These are phyloP conservation scores for Kluyveromyces sp. DNA, from an alignment of 1,139 yeast genomes.

Conservation along the genomic window DNA sequence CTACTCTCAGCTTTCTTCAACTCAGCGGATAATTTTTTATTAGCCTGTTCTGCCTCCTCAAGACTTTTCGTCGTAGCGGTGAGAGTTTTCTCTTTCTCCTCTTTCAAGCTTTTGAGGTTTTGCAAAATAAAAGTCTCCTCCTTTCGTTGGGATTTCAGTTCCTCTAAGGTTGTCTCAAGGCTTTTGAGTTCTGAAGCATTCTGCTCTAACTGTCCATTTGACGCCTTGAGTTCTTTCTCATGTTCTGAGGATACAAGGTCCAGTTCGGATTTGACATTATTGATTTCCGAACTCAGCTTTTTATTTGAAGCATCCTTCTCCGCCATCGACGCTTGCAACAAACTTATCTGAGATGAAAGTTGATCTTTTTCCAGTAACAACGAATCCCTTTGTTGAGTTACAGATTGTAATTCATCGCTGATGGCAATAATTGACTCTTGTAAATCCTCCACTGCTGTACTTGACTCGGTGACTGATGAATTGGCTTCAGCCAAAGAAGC, in stretches of 20 bases:
- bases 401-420: conserved; percentile 5
- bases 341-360: not conserved
- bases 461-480: conserved; percentile 11
- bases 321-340: not conserved
- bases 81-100: not conserved
- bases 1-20: not conserved
- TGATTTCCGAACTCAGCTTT: not conserved
- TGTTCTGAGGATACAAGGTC: not conserved
- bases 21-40: not conserved
- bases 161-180: not conserved
- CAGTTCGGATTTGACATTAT: not conserved
- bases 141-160: not conserved
- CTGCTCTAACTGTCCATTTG: not conserved
- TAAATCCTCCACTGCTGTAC: conserved; percentile 2
- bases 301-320: no score
- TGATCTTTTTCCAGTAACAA: not conserved
- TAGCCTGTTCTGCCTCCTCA: not conserved
- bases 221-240: not conserved
- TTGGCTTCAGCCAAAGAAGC: conserved; percentile 9
- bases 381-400: not conserved
- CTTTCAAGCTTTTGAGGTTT: not conserved
- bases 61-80: not conserved
- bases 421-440: conserved; percentile 7
- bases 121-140: not conserved
- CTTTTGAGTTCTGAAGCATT: not conserved